phyloP scores from a whole-genome alignment of 2,329 filamentous ascomycete species.

The Chaetomium sp. region DNA sequence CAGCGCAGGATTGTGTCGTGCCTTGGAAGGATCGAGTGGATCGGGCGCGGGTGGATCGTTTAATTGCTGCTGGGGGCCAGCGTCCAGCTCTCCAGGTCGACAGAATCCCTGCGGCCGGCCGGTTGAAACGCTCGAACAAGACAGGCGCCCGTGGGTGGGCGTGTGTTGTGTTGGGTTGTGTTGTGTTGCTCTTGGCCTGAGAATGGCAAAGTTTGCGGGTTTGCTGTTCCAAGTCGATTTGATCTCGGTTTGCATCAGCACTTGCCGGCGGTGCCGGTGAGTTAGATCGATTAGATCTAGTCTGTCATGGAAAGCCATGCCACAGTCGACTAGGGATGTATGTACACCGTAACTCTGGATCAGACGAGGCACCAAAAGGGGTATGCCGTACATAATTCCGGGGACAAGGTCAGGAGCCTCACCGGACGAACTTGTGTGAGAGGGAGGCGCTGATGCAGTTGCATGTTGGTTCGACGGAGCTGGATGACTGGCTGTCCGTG shows the following conservation, averaged over 20 bases:
- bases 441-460: slow-evolving; percentile 21
- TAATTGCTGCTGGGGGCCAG: slow-evolving; percentile 16
- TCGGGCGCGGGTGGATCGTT: slow-evolving; percentile 12
- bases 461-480: slow-evolving; percentile 23
- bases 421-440: slow-evolving; percentile 13
- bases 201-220: slow-evolving; percentile 8
- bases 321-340: too few relatives aligned
- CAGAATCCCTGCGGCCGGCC: slow-evolving; percentile 16
- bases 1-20: slow-evolving; percentile 13
- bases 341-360: not conserved
- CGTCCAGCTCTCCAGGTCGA: not conserved
- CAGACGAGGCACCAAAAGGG: slow-evolving; percentile 1
- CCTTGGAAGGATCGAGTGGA: slow-evolving; percentile 19
- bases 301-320: too few relatives aligned
- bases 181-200: not conserved
- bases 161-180: too few relatives aligned
- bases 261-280: not conserved
- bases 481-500: slow-evolving; percentile 24
- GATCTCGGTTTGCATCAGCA: not conserved
- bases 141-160: not conserved
- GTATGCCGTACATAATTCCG: not conserved
- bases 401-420: not conserved
- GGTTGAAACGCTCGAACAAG: slow-evolving; percentile 9
- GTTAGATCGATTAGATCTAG: too few relatives aligned
- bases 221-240: not conserved